Percentiles rank a stretch among this genome's conserved stretches.
phyloP scores from a whole-genome alignment of 164 flowering plant species.

The Vitis amurensis region DNA sequence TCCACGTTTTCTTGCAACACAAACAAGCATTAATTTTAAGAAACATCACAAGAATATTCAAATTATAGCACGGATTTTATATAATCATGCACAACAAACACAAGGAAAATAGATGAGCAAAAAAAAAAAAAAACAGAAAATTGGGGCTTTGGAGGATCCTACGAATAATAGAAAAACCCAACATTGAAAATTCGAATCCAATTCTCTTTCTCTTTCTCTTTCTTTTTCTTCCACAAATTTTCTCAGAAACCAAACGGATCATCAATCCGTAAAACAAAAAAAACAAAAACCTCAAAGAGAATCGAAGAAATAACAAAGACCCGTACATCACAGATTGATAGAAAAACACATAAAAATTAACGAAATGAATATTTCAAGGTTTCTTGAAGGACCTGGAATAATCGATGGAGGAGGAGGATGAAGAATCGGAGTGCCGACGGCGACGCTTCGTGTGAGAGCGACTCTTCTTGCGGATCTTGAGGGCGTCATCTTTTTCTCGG shows the following conservation, averaged over 20 bases:
- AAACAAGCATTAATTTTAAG: too few relatives aligned
- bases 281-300: neutral
- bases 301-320: neutral
- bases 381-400: conserved; percentile 33
- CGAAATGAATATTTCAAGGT: neutral
- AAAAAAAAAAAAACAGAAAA: too few relatives aligned
- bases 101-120: too few relatives aligned
- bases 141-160: too few relatives aligned
- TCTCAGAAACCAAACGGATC: neutral
- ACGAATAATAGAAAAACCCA: too few relatives aligned
- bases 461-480: conserved; percentile 59
- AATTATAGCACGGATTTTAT: too few relatives aligned
- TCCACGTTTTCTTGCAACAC: too few relatives aligned
- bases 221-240: neutral
- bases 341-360: neutral
- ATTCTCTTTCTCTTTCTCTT: neutral
- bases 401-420: conserved; percentile 33
- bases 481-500: conserved; percentile 38
- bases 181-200: neutral
- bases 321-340: neutral
- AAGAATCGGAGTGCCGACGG: conserved; percentile 37
- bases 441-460: conserved; percentile 57
- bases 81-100: too few relatives aligned
- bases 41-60: too few relatives aligned
- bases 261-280: neutral